Conservation (phyloP, 2,329 filamentous ascomycete genomes). For the Myriosclerotinia scirpicola region DNA sequence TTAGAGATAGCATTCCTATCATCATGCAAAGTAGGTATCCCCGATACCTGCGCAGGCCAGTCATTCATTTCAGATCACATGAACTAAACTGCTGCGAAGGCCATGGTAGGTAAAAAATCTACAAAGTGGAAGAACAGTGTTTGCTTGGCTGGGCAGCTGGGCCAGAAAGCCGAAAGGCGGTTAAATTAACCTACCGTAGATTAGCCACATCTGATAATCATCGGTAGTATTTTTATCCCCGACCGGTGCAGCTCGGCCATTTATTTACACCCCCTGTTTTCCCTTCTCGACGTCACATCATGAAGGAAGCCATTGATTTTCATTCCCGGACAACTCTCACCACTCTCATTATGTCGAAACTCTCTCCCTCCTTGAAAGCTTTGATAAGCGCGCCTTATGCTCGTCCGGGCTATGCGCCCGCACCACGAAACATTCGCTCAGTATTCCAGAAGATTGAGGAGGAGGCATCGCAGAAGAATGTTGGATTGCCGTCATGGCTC, state of each 20-base stretch:
- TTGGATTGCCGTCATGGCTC: slow-evolving; percentile 65
- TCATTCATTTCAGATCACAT: slow-evolving; percentile 11
- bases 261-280: neutral
- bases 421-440: slow-evolving; percentile 61
- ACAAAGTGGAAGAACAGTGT: neutral
- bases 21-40: neutral
- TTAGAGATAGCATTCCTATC: neutral
- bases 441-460: slow-evolving; percentile 64
- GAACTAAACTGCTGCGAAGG: too few relatives aligned
- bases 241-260: neutral
- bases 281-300: neutral
- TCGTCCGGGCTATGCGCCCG: slow-evolving; percentile 62
- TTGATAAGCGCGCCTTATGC: slow-evolving; percentile 71
- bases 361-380: slow-evolving; percentile 68
- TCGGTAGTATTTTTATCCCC: slow-evolving; percentile 15
- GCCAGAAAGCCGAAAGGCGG: too few relatives aligned
- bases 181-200: neutral
- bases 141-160: too few relatives aligned
- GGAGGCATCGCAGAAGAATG: slow-evolving; percentile 59
- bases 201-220: neutral
- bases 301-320: slow-evolving; percentile 6
- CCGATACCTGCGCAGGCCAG: neutral
- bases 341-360: slow-evolving; percentile 62
- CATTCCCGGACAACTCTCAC: neutral
- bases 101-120: too few relatives aligned